Evolutionary conservation across 495 filamentous ascomycete genomes (phyloP), one percentile per base, ranked within the genome.

Genomic region (Neurospora intermedia): DNA sequence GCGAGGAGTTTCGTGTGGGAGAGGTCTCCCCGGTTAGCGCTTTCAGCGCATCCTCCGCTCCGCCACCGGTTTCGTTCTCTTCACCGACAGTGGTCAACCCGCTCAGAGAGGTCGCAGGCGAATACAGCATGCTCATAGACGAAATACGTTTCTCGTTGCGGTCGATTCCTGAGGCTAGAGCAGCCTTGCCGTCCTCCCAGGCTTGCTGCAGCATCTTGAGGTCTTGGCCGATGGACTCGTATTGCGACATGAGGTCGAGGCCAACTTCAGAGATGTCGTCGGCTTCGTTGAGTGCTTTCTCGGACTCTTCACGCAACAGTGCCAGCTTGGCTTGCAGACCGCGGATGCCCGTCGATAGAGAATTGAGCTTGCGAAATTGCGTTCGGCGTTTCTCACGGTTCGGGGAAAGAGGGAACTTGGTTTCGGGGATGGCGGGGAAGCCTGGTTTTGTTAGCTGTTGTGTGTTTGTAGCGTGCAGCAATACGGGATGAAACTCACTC

Each of bases 241-340:
- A 98, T 78, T 98, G 96, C 39, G 90, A 81, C 82, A 96, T 90
- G 38, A 98, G 88, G 71, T 87, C 89, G 4, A 88, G 84, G 11
- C 92, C 93, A 43, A 96, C 86, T 72, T 94, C 89, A 23, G 88
- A 87, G 4, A 92, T 82, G 75, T 96, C 91, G 62, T 91, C 89
- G 8, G 92, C 86, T 75, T 90, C 89, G 76, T 94, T 91, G 23
- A 97, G 83, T 70, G 88, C 88, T 74, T 88, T 88, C 75, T 92
- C 91, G 7, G 93, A 94, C 80, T 97, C 94, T 82, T 99, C 96
- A 43, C 94, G 90, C 62, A 98, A 83, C 18, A 99, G 85, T 71
- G 97, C 94, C 85, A 99, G 90, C 81, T 97, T 98, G 39, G 96
- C 96, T 80, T 98, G 95, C 35, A 99, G 88, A 10, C 92, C 92